Base-by-base conservation (phyloP, 352 stramenopile genomes). In the Pythium aphanidermatum region DNA sequence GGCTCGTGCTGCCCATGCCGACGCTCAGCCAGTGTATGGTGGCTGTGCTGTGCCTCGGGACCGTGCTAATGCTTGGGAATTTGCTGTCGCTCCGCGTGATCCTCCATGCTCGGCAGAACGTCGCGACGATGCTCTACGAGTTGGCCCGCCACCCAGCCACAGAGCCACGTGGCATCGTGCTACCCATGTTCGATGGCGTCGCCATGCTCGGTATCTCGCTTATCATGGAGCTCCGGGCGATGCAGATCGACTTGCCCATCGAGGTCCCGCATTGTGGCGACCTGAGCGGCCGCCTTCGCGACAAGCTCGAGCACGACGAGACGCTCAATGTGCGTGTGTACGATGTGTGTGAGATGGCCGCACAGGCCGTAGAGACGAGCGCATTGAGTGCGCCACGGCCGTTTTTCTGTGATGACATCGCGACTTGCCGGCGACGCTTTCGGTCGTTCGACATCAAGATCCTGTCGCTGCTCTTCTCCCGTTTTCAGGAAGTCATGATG, bases 401-500 rank as follows among this genome's bases (percentile, higher is more conserved):
- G 31, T 50, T 89, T 19, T 90, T 90, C 49, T 90, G 77, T 30
- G 49, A 59, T 2, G 45, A 65, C 29, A 25, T 73, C 4, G 35
- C 56, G 7, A 34, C 64, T 19, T 90, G 77, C 43, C 61, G 76
- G 23, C 49, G 55, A 43, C 55, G 48, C 9, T 87, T 72, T 54
- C 68, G 77, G 4, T 65, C 53, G 30, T 90, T 86, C 38, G 55
- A 62, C 31, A 76, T 90, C 49, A 87, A 87, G 66, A 44, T 86
- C 36, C 36, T 90, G 28, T 53, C 63, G 12, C 42, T 90, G 2
- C 20, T 88, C 6, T 74, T 81, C 44, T 89, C 79, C 11, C 62
- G 52, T 6, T 88, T 92, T 32, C 48, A 74, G 28, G 68, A 92
- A 35, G 48, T 89, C 27, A 86, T 89, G 79, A 48, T 89, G 19